phyloP scores from a whole-genome alignment of 2,329 filamentous ascomycete species.

The Penicillium nordicum region DNA sequence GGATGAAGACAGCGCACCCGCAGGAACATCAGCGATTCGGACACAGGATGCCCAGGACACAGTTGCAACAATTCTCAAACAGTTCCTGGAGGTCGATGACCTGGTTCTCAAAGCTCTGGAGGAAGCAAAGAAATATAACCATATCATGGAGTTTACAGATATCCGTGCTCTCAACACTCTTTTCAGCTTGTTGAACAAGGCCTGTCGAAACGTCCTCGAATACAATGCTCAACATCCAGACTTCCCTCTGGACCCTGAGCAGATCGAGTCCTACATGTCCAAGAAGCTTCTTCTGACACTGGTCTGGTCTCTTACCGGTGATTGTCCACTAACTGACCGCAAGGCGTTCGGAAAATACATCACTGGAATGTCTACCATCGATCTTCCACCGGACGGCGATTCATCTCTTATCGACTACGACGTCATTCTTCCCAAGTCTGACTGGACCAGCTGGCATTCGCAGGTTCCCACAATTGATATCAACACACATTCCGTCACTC shows the following conservation, averaged over 20 bases:
- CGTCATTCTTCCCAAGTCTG: constrained; percentile 76
- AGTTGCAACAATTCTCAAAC: constrained; percentile 73
- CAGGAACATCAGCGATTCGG: constrained; percentile 72
- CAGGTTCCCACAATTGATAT: constrained; percentile 93
- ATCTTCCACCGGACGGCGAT: constrained; percentile 74
- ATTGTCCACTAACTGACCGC: constrained; percentile 83
- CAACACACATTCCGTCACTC: constrained; percentile 95
- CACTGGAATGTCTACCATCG: constrained; percentile 76
- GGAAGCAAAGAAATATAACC: constrained; percentile 72
- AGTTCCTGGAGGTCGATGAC: constrained; percentile 71
- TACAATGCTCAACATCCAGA: constrained; percentile 94
- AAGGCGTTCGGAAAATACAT: constrained; percentile 86
- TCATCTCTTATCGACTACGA: constrained; percentile 91
- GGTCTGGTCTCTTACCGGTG: constrained; percentile 93
- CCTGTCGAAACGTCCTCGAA: constrained; percentile 85
- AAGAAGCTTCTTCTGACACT: constrained; percentile 92
- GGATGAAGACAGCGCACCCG: constrained; percentile 81
- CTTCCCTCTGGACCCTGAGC: constrained; percentile 85
- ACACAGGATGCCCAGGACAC: constrained; percentile 74
- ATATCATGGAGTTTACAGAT: constrained; percentile 98
- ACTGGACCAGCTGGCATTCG: constrained; percentile 92
- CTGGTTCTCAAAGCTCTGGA: constrained; percentile 76
- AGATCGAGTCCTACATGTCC: constrained; percentile 81
- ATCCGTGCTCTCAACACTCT: constrained; percentile 87
- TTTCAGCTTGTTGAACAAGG: constrained; percentile 93